Percentiles rank a stretch among this genome's conserved stretches.
Evolutionary conservation across 257 asterid genomes (phyloP).

Genomic region (Solanum ossicruentum): DNA sequence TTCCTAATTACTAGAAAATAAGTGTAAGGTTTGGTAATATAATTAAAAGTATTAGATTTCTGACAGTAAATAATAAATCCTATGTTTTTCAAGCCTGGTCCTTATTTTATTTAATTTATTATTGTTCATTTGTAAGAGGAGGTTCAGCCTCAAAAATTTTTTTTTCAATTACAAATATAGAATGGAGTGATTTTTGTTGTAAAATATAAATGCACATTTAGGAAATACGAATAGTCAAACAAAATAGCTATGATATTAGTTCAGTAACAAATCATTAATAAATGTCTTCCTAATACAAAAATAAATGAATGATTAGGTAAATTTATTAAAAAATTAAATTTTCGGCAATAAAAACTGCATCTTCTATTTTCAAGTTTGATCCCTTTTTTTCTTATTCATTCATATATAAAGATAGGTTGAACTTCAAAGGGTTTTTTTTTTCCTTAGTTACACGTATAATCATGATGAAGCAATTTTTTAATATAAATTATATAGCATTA

Average conservation of each 20-base stretch:
- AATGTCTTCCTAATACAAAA: neutral
- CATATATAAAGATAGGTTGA: neutral
- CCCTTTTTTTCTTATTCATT: neutral
- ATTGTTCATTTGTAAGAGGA: neutral
- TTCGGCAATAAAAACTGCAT: neutral
- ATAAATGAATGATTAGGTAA: neutral
- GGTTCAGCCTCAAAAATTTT: neutral
- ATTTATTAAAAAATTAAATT: neutral
- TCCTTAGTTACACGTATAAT: neutral
- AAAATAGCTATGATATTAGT: neutral
- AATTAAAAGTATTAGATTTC: too few species aligned
- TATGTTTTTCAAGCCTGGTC: neutral
- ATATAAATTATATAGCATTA: neutral
- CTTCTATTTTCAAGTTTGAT: too few species aligned
- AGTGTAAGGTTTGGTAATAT: neutral
- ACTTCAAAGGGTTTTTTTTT: neutral
- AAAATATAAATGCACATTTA: neutral
- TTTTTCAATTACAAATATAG: neutral
- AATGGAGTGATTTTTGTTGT: neutral
- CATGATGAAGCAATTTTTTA: neutral
- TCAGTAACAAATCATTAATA: neutral
- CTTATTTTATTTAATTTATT: neutral
- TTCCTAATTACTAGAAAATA: neutral
- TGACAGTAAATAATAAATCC: neutral
- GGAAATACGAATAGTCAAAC: neutral